Conservation (phyloP, 2,329 filamentous ascomycete species). For the Xylaria sp. region DNA sequence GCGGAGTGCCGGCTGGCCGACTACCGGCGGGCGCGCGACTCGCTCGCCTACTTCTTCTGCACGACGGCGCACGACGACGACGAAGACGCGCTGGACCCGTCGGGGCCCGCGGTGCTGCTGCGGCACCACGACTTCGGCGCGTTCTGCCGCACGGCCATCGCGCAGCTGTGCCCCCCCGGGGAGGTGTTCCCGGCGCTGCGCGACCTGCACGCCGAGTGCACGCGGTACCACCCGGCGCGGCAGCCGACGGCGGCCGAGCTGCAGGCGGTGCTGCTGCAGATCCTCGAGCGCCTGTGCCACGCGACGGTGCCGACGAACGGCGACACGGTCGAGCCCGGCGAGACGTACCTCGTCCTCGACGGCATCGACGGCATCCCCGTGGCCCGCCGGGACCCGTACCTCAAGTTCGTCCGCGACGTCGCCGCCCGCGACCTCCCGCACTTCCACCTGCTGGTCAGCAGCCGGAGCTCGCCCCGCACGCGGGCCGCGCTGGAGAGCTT, state of each 20-base stretch:
- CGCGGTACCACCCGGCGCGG: constrained; percentile 12
- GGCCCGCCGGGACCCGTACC: constrained; percentile 3
- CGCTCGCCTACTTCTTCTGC: constrained; percentile 24
- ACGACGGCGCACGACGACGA: background rate
- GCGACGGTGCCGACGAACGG: background rate
- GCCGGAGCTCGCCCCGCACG: no score
- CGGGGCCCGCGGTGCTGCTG: background rate
- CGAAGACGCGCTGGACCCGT: background rate
- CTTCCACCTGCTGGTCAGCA: constrained; percentile 13
- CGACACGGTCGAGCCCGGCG: constrained; percentile 5
- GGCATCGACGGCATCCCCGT: constrained; percentile 8
- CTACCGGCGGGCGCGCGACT: constrained; percentile 10
- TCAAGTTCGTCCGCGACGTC: constrained; percentile 11
- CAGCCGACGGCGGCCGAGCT: constrained; percentile 13
- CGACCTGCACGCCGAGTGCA: constrained; percentile 11
- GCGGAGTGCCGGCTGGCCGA: constrained; percentile 1
- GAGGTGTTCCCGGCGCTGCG: constrained; percentile 7
- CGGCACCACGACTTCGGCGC: constrained; percentile 5
- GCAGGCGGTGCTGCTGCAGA: constrained; percentile 3
- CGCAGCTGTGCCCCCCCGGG: constrained; percentile 18
- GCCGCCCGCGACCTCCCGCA: background rate
- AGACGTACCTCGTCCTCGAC: constrained; percentile 21
- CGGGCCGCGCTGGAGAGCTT: no score
- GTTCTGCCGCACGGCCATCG: constrained; percentile 20
- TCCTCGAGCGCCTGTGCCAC: constrained; percentile 7